phyloP scores from a whole-genome alignment of 1,139 yeast genomes.

The Pichia sp. region DNA sequence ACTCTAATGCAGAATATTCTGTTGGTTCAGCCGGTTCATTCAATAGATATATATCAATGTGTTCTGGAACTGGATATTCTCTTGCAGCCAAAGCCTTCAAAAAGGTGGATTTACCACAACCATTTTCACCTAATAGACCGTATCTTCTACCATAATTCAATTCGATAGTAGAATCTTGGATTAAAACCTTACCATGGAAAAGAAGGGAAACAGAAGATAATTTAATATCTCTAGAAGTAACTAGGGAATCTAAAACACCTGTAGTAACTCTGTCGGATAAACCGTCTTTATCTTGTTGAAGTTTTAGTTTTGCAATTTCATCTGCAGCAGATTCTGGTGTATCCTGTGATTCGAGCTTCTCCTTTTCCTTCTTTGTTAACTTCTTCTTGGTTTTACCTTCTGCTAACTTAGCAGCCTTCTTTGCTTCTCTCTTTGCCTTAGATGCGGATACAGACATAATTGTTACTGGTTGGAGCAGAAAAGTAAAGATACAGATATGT shows the following conservation, averaged over 20 bases:
- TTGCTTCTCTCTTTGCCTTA: constrained; percentile 95
- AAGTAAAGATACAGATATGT: too few species aligned
- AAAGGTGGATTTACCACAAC: constrained; percentile 97
- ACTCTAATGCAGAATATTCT: constrained; percentile 86
- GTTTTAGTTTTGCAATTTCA: constrained; percentile 76
- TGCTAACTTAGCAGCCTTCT: constrained; percentile 66
- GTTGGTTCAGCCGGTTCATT: constrained; percentile 97
- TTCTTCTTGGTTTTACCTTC: constrained; percentile 62
- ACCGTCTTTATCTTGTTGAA: constrained; percentile 91
- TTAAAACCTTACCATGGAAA: constrained; percentile 95
- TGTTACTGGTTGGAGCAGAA: background rate
- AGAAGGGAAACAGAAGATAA: constrained; percentile 81
- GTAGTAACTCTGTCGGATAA: constrained; percentile 95
- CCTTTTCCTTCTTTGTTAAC: constrained; percentile 53
- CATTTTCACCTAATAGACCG: constrained; percentile 95
- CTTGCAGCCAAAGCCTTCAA: constrained; percentile 89
- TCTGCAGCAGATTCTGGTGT: constrained; percentile 56
- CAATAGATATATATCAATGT: constrained; percentile 81
- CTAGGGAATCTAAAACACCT: constrained; percentile 87
- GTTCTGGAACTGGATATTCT: constrained; percentile 92
- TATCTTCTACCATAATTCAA: constrained; percentile 96
- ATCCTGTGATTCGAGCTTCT: constrained; percentile 31
- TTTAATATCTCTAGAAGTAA: constrained; percentile 90
- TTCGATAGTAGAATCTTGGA: constrained; percentile 87
- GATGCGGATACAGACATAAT: constrained; percentile 65